Evolutionary conservation across 345 rosid genomes (phyloP).

Genomic region (Turnera subulata): DNA sequence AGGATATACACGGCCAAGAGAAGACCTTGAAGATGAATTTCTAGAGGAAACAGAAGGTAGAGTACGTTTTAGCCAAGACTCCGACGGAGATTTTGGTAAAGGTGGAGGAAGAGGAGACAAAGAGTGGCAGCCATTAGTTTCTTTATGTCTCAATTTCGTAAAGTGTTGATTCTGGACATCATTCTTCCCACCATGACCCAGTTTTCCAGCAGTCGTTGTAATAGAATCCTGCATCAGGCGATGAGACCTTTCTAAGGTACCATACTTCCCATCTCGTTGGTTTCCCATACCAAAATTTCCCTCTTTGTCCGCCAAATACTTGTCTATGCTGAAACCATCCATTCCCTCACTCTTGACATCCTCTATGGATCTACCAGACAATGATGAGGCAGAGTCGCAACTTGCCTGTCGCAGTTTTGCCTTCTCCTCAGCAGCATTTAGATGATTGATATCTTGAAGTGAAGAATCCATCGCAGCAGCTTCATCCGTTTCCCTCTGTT

Average conservation of each 20-base stretch:
- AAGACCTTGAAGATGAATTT: slow-evolving; percentile 37
- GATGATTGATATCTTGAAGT: slow-evolving; percentile 22
- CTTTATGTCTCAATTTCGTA: slow-evolving; percentile 25
- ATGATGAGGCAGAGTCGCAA: slow-evolving; percentile 23
- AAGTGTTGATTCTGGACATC: slow-evolving; percentile 28
- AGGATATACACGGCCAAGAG: slow-evolving; percentile 23
- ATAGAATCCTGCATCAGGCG: not conserved
- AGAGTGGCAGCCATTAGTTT: slow-evolving; percentile 16
- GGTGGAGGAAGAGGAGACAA: slow-evolving; percentile 56
- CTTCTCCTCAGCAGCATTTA: slow-evolving; percentile 14
- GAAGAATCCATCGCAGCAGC: slow-evolving; percentile 24
- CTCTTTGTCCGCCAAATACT: slow-evolving; percentile 16
- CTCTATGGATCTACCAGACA: slow-evolving; percentile 16
- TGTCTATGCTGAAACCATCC: slow-evolving; percentile 15
- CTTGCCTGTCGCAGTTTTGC: slow-evolving; percentile 3
- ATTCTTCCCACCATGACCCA: not conserved
- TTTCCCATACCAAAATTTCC: slow-evolving; percentile 18
- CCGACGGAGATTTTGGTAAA: slow-evolving; percentile 80
- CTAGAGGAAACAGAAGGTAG: slow-evolving; percentile 52
- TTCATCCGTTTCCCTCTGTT: slow-evolving; percentile 29
- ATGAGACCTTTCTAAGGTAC: not conserved
- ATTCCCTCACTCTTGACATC: slow-evolving; percentile 9
- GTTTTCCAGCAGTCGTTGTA: not conserved
- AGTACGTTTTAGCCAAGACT: slow-evolving; percentile 80
- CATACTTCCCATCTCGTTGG: not conserved